Conservation (phyloP, 1,284 basidiomycete genomes). For the Ceratobasidium sp. region DNA sequence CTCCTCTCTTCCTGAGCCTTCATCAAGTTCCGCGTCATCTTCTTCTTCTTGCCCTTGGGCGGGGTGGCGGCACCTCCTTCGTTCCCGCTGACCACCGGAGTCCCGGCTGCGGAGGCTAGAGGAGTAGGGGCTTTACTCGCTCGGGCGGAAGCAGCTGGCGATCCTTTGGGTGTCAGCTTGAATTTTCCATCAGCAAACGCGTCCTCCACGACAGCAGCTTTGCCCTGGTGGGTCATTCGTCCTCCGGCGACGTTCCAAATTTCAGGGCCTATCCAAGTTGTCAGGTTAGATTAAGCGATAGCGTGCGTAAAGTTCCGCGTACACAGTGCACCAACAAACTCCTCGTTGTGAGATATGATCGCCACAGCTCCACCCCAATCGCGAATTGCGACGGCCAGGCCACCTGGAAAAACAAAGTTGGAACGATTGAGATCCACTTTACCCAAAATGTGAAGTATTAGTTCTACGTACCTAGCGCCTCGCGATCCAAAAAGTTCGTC, state of each 20-base stretch:
- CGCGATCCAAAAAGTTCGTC: slow-evolving; percentile 95
- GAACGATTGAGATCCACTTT: slow-evolving; percentile 53
- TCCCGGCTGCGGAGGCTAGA: slow-evolving; percentile 67
- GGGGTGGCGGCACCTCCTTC: slow-evolving; percentile 63
- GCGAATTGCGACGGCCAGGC: slow-evolving; percentile 93
- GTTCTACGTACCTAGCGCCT: slow-evolving; percentile 69
- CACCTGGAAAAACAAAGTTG: slow-evolving; percentile 62
- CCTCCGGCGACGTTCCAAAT: slow-evolving; percentile 86
- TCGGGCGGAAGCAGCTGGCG: slow-evolving; percentile 48
- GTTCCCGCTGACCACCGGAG: slow-evolving; percentile 76
- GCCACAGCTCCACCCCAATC: slow-evolving; percentile 97
- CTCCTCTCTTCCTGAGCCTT: slow-evolving; percentile 89
- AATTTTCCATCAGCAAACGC: slow-evolving; percentile 61
- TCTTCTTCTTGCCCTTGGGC: slow-evolving; percentile 85
- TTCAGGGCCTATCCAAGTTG: slow-evolving; percentile 67
- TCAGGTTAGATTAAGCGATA: background rate
- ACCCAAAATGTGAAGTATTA: background rate
- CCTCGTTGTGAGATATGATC: slow-evolving; percentile 55
- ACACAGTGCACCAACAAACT: slow-evolving; percentile 91
- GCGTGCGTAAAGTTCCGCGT: slow-evolving; percentile 53
- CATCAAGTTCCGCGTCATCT: slow-evolving; percentile 87
- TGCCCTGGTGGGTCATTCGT: slow-evolving; percentile 87
- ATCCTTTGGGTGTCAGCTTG: slow-evolving; percentile 48
- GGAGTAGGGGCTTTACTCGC: slow-evolving; percentile 64
- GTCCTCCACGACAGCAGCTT: slow-evolving; percentile 85